phyloP scores from a whole-genome alignment of 768 basidiomycete species.

The Rhodotorula toruloides region DNA sequence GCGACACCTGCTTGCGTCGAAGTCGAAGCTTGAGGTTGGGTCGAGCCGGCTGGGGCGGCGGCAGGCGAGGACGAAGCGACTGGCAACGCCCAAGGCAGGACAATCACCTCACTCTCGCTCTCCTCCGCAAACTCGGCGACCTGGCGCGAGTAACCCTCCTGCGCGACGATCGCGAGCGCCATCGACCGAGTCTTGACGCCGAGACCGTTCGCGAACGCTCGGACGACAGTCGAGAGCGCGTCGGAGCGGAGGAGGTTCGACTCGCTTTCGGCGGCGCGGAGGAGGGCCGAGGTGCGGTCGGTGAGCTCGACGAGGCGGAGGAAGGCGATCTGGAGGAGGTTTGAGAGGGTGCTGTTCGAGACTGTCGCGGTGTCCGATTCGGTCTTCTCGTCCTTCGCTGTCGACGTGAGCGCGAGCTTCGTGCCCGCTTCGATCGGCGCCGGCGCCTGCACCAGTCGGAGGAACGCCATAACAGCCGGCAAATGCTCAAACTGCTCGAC shows the following conservation, averaged over 20 bases:
- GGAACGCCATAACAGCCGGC: slow-evolving; percentile 80
- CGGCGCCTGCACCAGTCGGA: slow-evolving; percentile 51
- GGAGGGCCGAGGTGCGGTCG: slow-evolving; percentile 77
- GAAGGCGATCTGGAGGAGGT: slow-evolving; percentile 50
- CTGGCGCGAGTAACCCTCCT: slow-evolving; percentile 64
- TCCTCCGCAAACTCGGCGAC: slow-evolving; percentile 51
- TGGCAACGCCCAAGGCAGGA: slow-evolving; percentile 74
- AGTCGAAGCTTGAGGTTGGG: neutral
- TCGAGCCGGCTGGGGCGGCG: no score
- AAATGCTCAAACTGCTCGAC: slow-evolving; percentile 87
- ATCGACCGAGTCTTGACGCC: slow-evolving; percentile 48
- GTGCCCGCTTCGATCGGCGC: neutral
- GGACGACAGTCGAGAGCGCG: slow-evolving; percentile 51
- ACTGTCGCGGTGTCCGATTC: neutral
- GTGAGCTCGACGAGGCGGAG: slow-evolving; percentile 85
- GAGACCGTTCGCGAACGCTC: slow-evolving; percentile 21
- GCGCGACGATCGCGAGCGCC: slow-evolving; percentile 65
- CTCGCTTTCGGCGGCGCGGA: slow-evolving; percentile 64
- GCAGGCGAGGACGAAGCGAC: neutral
- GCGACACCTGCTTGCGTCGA: slow-evolving; percentile 16
- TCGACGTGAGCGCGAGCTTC: neutral
- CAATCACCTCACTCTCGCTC: slow-evolving; percentile 63
- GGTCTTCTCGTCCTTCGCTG: neutral
- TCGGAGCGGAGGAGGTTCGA: slow-evolving; percentile 65
- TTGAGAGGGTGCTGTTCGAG: neutral